A percentile compares a stretch with the other conserved stretches of the same genome.
phyloP scores from a whole-genome alignment of 768 basidiomycete species.

The Rubroboletus satanas region DNA sequence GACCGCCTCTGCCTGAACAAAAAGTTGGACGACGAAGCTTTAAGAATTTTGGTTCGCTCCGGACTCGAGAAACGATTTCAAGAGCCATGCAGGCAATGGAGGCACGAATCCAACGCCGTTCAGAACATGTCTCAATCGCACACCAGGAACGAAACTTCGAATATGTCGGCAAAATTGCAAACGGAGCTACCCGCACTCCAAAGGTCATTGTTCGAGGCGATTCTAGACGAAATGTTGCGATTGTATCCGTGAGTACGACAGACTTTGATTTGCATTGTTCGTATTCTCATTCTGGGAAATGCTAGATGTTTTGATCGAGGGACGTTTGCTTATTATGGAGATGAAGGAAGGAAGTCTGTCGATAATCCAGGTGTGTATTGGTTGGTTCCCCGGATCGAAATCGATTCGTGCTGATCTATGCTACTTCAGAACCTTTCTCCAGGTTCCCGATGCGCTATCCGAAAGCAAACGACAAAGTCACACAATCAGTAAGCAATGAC shows the following conservation, averaged over 20 bases:
- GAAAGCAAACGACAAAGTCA: not conserved
- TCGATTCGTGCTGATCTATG: not conserved
- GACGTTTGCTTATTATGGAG: conserved; percentile 2
- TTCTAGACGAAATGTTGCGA: conserved; percentile 20
- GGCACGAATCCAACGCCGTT: conserved; percentile 6
- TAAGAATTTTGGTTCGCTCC: conserved; percentile 25
- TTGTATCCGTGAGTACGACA: conserved; percentile 23
- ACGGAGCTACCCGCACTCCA: conserved; percentile 4
- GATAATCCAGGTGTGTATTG: conserved; percentile 3
- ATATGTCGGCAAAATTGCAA: not conserved
- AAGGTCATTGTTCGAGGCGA: conserved; percentile 22
- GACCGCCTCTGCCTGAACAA: conserved; percentile 25
- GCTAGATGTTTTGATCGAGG: conserved; percentile 16
- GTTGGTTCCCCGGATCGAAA: not conserved
- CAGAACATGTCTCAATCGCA: not conserved
- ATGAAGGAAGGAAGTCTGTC: not conserved
- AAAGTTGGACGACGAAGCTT: conserved; percentile 20
- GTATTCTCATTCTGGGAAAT: not conserved
- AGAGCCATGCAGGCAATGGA: conserved; percentile 23
- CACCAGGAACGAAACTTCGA: not conserved
- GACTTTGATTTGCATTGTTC: not conserved
- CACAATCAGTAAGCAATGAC: not conserved
- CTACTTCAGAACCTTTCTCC: conserved; percentile 8
- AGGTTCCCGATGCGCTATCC: conserved; percentile 10
- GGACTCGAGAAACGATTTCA: conserved; percentile 32